These are phyloP conservation scores for Pythium monospermum DNA, from an alignment of 352 stramenopile species.

Conservation along the genomic window DNA sequence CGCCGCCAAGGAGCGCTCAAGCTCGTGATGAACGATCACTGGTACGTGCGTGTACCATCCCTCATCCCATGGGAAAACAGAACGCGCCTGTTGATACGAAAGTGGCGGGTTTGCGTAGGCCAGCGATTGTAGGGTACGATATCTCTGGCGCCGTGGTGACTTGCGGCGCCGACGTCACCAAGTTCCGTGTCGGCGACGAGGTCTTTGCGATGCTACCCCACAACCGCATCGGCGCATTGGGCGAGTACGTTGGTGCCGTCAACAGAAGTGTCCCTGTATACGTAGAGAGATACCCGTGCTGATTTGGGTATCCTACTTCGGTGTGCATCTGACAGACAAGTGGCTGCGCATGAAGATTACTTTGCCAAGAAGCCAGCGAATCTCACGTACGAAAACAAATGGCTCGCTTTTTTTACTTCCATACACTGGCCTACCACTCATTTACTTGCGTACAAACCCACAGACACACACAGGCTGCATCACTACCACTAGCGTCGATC, in stretches of 20 bases:
- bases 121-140: conserved; percentile 67
- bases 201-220: conserved; percentile 75
- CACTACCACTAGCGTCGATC: conserved; percentile 50
- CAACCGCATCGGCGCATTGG: conserved; percentile 50
- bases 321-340: conserved; percentile 41
- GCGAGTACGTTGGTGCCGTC: too few relatives aligned
- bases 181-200: conserved; percentile 52
- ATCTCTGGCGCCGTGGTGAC: conserved; percentile 55
- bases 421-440: too few relatives aligned
- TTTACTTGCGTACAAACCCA: too few relatives aligned
- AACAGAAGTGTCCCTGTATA: too few relatives aligned
- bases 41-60: conserved; percentile 1
- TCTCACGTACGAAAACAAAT: conserved; percentile 34
- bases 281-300: too few relatives aligned
- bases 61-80: neutral
- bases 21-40: conserved; percentile 38
- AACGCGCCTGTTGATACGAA: too few relatives aligned
- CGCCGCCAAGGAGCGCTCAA: conserved; percentile 66
- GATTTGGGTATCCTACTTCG: too few relatives aligned
- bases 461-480: conserved; percentile 63
- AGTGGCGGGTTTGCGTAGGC: conserved; percentile 34
- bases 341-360: conserved; percentile 46
- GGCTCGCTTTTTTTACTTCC: neutral
- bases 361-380: conserved; percentile 65
- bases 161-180: conserved; percentile 48